Evolutionary conservation across 306 rosid species (phyloP).

Genomic region (Begonia masoniana): DNA sequence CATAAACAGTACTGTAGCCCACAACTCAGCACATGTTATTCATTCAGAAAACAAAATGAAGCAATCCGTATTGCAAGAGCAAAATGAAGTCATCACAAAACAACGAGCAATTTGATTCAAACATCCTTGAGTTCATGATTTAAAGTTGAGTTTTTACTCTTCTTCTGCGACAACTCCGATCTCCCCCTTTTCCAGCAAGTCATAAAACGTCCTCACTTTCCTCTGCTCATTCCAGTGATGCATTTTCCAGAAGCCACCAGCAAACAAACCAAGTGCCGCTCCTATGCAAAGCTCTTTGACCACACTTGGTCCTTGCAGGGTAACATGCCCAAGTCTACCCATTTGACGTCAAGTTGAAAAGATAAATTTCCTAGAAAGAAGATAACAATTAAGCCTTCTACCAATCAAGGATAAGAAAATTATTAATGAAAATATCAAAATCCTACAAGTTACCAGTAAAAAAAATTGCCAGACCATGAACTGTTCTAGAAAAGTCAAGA

Average conservation of each 20-base stretch:
- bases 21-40: too few relatives aligned
- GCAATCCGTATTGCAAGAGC: too few relatives aligned
- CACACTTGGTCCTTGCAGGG: constrained; percentile 81
- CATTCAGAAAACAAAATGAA: too few relatives aligned
- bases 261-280: constrained; percentile 30
- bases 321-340: constrained; percentile 70
- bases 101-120: too few relatives aligned
- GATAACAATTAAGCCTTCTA: too few relatives aligned
- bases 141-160: constrained; percentile 22
- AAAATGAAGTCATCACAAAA: too few relatives aligned
- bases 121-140: neutral
- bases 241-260: constrained; percentile 74
- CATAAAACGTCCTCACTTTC: constrained; percentile 50
- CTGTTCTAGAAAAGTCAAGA: too few relatives aligned
- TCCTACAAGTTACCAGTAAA: neutral
- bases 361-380: too few relatives aligned
- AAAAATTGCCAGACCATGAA: too few relatives aligned
- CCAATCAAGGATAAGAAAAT: too few relatives aligned
- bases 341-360: constrained; percentile 5
- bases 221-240: constrained; percentile 92
- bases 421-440: neutral
- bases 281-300: constrained; percentile 60
- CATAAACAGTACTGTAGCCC: too few relatives aligned
- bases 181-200: constrained; percentile 75
- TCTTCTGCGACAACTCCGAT: constrained; percentile 50